A percentile compares a stretch with the other conserved stretches of the same genome.
phyloP scores from a whole-genome alignment of 192 early-diverging fungal species.

The Dissophora ornata region DNA sequence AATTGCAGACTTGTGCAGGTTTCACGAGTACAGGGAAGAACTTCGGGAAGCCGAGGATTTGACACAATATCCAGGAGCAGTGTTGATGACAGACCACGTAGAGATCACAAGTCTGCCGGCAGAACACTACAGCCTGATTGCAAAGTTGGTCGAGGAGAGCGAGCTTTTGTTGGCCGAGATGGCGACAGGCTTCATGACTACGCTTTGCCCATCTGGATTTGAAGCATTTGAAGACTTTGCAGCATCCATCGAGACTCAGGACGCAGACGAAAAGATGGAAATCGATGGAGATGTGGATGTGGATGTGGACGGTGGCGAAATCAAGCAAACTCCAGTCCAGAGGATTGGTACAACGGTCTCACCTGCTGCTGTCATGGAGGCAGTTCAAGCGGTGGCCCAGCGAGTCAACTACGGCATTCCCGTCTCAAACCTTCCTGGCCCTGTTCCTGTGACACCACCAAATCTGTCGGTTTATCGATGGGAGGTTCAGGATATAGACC shows the following conservation, averaged over 20 bases:
- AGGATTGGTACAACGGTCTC: conserved; percentile 25
- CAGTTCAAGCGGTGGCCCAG: conserved; percentile 32
- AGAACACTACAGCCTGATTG: conserved; percentile 34
- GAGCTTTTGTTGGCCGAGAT: conserved; percentile 23
- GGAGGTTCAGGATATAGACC: conserved; percentile 62
- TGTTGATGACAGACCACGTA: conserved; percentile 2
- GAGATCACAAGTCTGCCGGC: conserved; percentile 37
- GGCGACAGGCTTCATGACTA: conserved; percentile 17
- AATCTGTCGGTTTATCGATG: conserved; percentile 61
- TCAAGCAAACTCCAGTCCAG: not conserved
- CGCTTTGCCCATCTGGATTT: conserved; percentile 38
- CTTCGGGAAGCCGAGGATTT: conserved; percentile 24
- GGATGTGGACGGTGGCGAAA: not conserved
- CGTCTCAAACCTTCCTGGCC: conserved; percentile 20
- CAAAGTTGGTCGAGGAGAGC: conserved; percentile 44
- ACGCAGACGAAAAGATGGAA: conserved; percentile 21
- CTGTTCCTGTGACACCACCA: conserved; percentile 17
- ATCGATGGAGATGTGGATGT: conserved; percentile 8
- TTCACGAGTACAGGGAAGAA: conserved; percentile 38
- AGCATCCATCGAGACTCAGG: not conserved
- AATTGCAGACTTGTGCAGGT: conserved; percentile 37
- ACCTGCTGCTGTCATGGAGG: conserved; percentile 33
- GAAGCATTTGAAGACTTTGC: conserved; percentile 18
- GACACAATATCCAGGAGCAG: conserved; percentile 5
- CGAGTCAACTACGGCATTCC: conserved; percentile 49